Evolutionary conservation across 768 basidiomycete genomes (phyloP).

Genomic region (Tricholoma sp.): DNA sequence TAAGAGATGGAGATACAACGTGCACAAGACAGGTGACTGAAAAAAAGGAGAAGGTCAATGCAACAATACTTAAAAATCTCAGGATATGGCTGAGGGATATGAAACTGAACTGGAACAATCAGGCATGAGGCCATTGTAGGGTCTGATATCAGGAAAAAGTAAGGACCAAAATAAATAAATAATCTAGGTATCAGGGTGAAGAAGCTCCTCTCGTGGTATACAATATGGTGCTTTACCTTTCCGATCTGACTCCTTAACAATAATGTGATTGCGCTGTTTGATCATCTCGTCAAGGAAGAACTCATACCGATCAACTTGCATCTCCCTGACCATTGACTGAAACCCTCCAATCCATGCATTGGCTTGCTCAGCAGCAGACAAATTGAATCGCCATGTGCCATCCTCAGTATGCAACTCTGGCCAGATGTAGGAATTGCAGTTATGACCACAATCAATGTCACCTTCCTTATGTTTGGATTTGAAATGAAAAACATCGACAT

Average conservation of each 20-base stretch:
- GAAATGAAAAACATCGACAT: slow-evolving; percentile 33
- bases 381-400: slow-evolving; percentile 35
- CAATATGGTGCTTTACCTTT: neutral
- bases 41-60: too few relatives aligned
- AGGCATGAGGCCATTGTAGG: too few relatives aligned
- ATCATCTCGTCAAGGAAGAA: slow-evolving; percentile 39
- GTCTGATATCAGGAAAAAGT: too few relatives aligned
- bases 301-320: slow-evolving; percentile 24
- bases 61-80: too few relatives aligned
- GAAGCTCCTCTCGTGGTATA: neutral
- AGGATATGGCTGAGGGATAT: too few relatives aligned
- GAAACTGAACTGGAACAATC: too few relatives aligned
- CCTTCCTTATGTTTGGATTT: slow-evolving; percentile 26
- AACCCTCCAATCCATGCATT: slow-evolving; percentile 41
- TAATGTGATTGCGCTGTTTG: slow-evolving; percentile 17
- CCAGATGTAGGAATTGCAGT: slow-evolving; percentile 30
- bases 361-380: slow-evolving; percentile 32
- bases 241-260: slow-evolving; percentile 2
- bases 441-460: slow-evolving; percentile 17
- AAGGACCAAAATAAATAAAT: too few relatives aligned
- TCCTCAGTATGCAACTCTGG: slow-evolving; percentile 30
- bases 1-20: too few relatives aligned
- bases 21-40: too few relatives aligned
- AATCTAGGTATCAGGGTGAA: neutral
- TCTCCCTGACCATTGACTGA: slow-evolving; percentile 28